Evolutionary conservation across 2,329 filamentous ascomycete genomes (phyloP).

Genomic region (Colletotrichum kahawae): DNA sequence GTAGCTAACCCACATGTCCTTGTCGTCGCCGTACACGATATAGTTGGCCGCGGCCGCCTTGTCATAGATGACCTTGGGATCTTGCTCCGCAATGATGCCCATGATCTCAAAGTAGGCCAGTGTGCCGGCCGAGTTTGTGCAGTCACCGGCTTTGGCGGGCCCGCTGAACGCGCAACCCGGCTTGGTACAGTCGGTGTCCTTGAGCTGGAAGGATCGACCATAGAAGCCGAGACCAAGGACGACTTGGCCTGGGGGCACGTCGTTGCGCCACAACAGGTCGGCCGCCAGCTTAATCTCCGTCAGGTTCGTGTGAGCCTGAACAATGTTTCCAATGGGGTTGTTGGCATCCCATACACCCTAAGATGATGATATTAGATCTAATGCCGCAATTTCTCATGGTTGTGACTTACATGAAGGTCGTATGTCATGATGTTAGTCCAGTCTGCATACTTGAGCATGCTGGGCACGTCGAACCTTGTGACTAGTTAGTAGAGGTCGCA

Average conservation of each 20-base stretch:
- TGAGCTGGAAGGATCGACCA: constrained; percentile 31
- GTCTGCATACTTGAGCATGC: constrained; percentile 26
- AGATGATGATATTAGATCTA: constrained; percentile 26
- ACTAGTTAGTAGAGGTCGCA: background rate
- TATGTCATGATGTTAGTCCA: constrained; percentile 42
- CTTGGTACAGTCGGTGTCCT: constrained; percentile 20
- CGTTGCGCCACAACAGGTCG: constrained; percentile 45
- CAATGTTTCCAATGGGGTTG: constrained; percentile 27
- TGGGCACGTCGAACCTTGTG: constrained; percentile 20
- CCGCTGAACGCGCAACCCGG: background rate
- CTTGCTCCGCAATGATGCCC: background rate
- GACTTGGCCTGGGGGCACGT: constrained; percentile 43
- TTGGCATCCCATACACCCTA: background rate
- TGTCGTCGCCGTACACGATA: constrained; percentile 13
- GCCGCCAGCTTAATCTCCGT: constrained; percentile 43
- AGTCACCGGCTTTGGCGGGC: background rate
- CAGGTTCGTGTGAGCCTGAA: constrained; percentile 45
- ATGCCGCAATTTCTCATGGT: background rate
- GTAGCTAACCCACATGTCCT: constrained; percentile 25
- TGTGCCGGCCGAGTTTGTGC: background rate
- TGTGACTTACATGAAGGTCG: background rate
- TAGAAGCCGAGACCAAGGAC: constrained; percentile 48
- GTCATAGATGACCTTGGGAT: background rate
- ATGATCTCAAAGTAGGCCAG: background rate
- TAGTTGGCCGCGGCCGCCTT: constrained; percentile 20